phyloP scores from a whole-genome alignment of 768 basidiomycete species.

The Glaciozyma antarctica region DNA sequence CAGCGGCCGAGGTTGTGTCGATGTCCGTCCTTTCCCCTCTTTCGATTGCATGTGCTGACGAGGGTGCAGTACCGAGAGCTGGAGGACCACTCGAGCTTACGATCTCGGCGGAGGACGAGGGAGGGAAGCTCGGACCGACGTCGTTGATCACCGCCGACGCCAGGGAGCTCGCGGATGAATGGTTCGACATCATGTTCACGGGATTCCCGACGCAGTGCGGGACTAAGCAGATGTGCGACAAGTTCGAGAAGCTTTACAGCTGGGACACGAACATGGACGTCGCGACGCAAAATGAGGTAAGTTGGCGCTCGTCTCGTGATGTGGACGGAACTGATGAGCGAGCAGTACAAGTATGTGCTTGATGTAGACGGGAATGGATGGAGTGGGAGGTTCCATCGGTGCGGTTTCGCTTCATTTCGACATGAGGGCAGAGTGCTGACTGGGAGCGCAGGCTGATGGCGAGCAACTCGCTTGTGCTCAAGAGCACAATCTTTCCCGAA shows the following conservation, averaged over 20 bases:
- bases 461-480: conserved; percentile 27
- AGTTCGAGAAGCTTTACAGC: conserved; percentile 21
- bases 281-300: conserved; percentile 21
- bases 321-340: not conserved
- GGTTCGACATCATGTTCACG: conserved; percentile 23
- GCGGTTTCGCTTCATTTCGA: not conserved
- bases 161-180: conserved; percentile 9
- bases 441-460: conserved; percentile 16
- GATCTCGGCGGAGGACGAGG: conserved; percentile 7
- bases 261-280: conserved; percentile 22
- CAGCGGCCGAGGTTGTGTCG: conserved; percentile 33
- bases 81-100: conserved; percentile 12
- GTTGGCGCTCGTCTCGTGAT: not conserved
- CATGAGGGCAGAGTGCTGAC: not conserved
- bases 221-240: conserved; percentile 2
- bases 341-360: conserved; percentile 71
- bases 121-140: not conserved
- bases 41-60: not conserved
- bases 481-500: conserved; percentile 29
- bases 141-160: conserved; percentile 1
- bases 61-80: not conserved
- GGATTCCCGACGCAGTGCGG: conserved; percentile 23
- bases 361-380: conserved; percentile 94
- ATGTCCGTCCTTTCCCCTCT: not conserved
- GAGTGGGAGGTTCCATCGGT: conserved; percentile 62